Evolutionary conservation across 192 early-diverging fungal species (phyloP).

Genomic region (Coemansia sp.): DNA sequence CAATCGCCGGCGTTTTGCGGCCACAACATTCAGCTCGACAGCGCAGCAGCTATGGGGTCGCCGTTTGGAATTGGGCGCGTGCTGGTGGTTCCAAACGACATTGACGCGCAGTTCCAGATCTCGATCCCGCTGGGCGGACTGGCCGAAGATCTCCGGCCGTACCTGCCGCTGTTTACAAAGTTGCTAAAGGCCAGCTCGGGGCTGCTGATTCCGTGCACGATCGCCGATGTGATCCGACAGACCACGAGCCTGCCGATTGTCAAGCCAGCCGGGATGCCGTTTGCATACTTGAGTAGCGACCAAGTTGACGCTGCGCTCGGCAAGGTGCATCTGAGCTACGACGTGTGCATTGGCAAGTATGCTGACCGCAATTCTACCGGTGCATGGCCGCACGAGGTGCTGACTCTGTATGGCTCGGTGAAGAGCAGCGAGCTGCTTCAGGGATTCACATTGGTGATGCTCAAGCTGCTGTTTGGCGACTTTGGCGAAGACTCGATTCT

Average conservation of each 20-base stretch:
- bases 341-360: slow-evolving; percentile 31
- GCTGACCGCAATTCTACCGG: slow-evolving; percentile 4
- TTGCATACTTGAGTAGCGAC: slow-evolving; percentile 34
- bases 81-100: slow-evolving; percentile 13
- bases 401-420: slow-evolving; percentile 39
- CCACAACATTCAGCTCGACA: slow-evolving; percentile 16
- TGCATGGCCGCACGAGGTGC: slow-evolving; percentile 39
- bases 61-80: slow-evolving; percentile 43
- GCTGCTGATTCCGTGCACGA: slow-evolving; percentile 23
- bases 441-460: slow-evolving; percentile 28
- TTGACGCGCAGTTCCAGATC: slow-evolving; percentile 28
- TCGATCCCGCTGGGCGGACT: slow-evolving; percentile 37
- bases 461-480: slow-evolving; percentile 49
- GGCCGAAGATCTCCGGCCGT: slow-evolving; percentile 26
- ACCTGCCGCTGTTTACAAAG: slow-evolving; percentile 33
- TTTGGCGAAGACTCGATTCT: slow-evolving; percentile 34
- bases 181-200: slow-evolving; percentile 21
- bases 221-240: slow-evolving; percentile 10
- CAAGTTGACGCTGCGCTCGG: slow-evolving; percentile 18
- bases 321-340: slow-evolving; percentile 17
- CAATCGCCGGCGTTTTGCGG: slow-evolving; percentile 19
- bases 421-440: slow-evolving; percentile 8
- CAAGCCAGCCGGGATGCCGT: slow-evolving; percentile 35
- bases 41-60: slow-evolving; percentile 1
- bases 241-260: slow-evolving; percentile 12